Percentiles rank a stretch among this genome's conserved stretches.
These are phyloP conservation scores for Eimeria maxima DNA, from an alignment of 169 alveolate species.

Conservation along the genomic window DNA sequence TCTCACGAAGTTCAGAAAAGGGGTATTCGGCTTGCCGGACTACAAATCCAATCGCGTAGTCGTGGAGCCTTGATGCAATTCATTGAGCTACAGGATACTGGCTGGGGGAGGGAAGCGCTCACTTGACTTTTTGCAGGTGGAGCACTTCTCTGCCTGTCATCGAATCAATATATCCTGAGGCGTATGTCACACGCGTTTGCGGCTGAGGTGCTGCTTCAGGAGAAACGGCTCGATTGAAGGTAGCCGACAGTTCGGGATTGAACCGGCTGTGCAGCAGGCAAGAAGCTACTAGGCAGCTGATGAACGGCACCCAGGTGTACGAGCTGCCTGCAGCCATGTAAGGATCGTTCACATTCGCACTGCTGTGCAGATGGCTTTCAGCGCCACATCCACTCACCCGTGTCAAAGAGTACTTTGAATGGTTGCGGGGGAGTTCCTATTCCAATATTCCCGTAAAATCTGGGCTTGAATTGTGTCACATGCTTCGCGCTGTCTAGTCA, in stretches of 20 bases:
- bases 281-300: conserved; percentile 27
- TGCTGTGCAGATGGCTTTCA: background rate
- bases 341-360: background rate
- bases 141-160: conserved; percentile 15
- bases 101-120: background rate
- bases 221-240: background rate
- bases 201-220: background rate
- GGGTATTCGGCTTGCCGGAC: conserved; percentile 60
- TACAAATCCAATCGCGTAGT: conserved; percentile 18
- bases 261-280: conserved; percentile 68
- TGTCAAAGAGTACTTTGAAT: conserved; percentile 50
- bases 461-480: background rate
- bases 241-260: conserved; percentile 43
- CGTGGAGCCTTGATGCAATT: background rate
- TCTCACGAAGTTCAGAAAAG: conserved; percentile 70
- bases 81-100: background rate
- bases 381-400: conserved; percentile 51
- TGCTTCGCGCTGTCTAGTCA: background rate
- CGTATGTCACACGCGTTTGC: conserved; percentile 47
- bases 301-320: conserved; percentile 60
- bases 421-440: conserved; percentile 68
- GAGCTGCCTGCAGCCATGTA: conserved; percentile 41
- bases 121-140: conserved; percentile 33
- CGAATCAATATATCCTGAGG: conserved; percentile 54
- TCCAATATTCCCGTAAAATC: conserved; percentile 53